phyloP scores from a whole-genome alignment of 805 yeast species.

The Candida nanaspora region DNA sequence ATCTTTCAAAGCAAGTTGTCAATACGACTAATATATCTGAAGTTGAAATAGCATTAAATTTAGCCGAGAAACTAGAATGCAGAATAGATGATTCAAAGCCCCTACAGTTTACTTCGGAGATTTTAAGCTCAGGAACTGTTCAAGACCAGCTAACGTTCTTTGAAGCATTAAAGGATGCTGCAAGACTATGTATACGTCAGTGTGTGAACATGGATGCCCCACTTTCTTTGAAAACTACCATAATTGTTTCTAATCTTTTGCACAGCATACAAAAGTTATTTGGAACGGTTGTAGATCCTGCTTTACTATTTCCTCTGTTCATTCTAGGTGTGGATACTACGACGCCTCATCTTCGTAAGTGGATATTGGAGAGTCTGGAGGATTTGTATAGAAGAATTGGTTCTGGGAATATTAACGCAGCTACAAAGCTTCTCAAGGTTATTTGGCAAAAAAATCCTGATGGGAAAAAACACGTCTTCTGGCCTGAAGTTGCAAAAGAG shows the following conservation, averaged over 20 bases:
- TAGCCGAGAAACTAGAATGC: conserved; percentile 1
- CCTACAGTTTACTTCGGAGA: conserved; percentile 2
- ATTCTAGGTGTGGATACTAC: conserved; percentile 5
- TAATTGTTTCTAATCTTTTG: conserved; percentile 2
- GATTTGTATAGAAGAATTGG: conserved; percentile 3
- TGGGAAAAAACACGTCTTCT: conserved; percentile 5
- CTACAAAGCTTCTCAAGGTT: neutral
- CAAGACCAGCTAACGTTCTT: conserved; percentile 4
- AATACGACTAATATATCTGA: neutral
- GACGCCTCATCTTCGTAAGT: neutral
- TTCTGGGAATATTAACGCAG: conserved; percentile 3
- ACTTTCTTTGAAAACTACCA: conserved; percentile 4
- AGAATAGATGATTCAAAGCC: conserved; percentile 3
- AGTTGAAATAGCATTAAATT: neutral
- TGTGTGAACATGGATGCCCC: conserved; percentile 7
- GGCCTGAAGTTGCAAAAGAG: conserved; percentile 3
- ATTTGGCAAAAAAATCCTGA: conserved; percentile 6
- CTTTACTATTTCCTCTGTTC: conserved; percentile 4
- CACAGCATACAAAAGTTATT: conserved; percentile 1
- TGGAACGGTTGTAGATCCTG: conserved; percentile 5
- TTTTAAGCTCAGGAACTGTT: conserved; percentile 3
- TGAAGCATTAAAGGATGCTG: conserved; percentile 5
- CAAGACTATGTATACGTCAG: conserved; percentile 3
- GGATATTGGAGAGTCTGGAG: conserved; percentile 2
- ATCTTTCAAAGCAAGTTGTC: conserved; percentile 1